Evolutionary conservation across 768 basidiomycete species (phyloP), one percentile per base, ranked within the genome.

Genomic region (Russula sp.): DNA sequence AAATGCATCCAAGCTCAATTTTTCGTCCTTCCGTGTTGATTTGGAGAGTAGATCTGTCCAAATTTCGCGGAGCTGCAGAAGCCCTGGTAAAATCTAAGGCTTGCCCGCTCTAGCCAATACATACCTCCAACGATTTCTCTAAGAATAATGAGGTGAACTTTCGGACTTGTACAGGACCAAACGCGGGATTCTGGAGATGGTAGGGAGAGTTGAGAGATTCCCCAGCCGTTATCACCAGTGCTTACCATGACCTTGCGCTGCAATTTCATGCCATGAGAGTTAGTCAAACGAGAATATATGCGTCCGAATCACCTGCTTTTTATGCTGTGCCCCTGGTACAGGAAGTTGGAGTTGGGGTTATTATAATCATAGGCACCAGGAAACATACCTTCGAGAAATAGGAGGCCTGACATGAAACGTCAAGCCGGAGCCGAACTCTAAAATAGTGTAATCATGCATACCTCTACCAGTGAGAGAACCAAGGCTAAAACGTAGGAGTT

Each of bases 11-110:
- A 69, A 35, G 25, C 45, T 22, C 20, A 55, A 34, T n/a, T n/a
- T 49, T 51, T 59, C 64, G 36, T 57, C 58, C n/a, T 62, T 59
- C 16, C 50, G 20, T 16, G 54, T 32, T 14, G 60, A 48, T 16
- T 63, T 43, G 7, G 63, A 39, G 8, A 59, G 46, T 32, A 69
- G 59, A 16, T 60, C 36, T 6, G 42, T 38, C 70, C 63, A 72
- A 14, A 71, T 62, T 18, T 72, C 70, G 16, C 72, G 71, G 14
- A 73, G 66, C 72, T 71, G 38, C 16, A 14, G 36, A 45, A 22
- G 13, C 9, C 10, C 32, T 3, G 13, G 8, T 25, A 0, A 16
- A 16, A 7, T 7, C n/a, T 1, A 6, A 39, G 13, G 18, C 5
- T 7, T 10, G 11, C 43, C 9, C 10, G 13, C 5, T 29, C 41